Conservation (phyloP, 768 basidiomycete species). For the Russula brevipes region DNA sequence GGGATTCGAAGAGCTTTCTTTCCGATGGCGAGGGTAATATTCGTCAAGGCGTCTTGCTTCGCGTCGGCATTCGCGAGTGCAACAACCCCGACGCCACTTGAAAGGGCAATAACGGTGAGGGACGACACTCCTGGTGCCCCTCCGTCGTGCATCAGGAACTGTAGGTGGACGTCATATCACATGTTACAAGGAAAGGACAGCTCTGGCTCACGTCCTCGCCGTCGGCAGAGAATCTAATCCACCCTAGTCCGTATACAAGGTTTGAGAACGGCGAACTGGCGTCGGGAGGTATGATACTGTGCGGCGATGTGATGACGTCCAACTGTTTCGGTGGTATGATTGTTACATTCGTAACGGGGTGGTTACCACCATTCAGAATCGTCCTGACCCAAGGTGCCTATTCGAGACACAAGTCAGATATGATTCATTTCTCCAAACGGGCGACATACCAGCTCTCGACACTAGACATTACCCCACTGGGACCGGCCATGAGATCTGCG, state of each 20-base stretch:
- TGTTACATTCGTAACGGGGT: constrained; percentile 30
- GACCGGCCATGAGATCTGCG: constrained; percentile 32
- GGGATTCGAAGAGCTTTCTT: background rate
- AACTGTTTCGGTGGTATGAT: constrained; percentile 34
- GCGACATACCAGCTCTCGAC: constrained; percentile 38
- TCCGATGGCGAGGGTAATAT: background rate
- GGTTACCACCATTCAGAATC: constrained; percentile 35
- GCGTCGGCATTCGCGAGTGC: constrained; percentile 27
- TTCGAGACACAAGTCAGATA: background rate
- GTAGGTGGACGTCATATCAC: background rate
- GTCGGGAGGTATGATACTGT: constrained; percentile 27
- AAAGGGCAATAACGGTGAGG: constrained; percentile 33
- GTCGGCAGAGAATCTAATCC: constrained; percentile 36
- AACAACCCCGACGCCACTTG: constrained; percentile 35
- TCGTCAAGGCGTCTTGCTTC: background rate
- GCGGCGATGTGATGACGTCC: constrained; percentile 32
- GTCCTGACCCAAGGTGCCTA: constrained; percentile 39
- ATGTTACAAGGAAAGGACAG: background rate
- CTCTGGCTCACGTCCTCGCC: constrained; percentile 38
- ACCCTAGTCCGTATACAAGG: constrained; percentile 42
- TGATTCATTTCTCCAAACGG: background rate
- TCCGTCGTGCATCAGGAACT: constrained; percentile 36
- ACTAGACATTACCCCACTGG: constrained; percentile 43
- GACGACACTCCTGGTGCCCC: constrained; percentile 35
- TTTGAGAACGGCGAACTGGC: constrained; percentile 18